Evolutionary conservation across 2,329 filamentous ascomycete species (phyloP), one percentile per base, ranked within the genome.

Genomic region (Tolypocladium endophyticum): DNA sequence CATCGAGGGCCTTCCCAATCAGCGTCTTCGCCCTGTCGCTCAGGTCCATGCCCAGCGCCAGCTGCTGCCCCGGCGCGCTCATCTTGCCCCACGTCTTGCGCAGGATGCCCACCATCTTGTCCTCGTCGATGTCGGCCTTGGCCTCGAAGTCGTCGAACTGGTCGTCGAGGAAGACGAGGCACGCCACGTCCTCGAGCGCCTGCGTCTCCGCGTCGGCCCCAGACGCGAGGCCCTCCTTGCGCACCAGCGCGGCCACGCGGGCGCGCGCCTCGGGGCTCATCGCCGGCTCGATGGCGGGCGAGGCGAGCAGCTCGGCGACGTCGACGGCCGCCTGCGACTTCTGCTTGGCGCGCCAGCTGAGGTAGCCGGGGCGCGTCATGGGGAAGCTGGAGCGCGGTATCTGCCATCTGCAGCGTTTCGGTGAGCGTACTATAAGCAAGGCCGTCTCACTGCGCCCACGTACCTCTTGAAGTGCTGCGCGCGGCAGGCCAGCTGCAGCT

Each of bases 141-240:
- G 72, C 79, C 77, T 90, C 87, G 73, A 94, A 96, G 57, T 82
- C 83, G 67, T 92, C 90, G 63, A 95, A 88, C 70, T 94, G 89
- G 70, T 93, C 90, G 70, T 94, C 90, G 64, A 96, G 74, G 71
- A 96, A 96, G 35, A 95, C 90, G 59, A 96, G 75, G 70, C 90
- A 95, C 3, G 91, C 91, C 54, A 91, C 88, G 74, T 95, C 91
- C 76, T 95, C 91, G 62, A 96, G 78, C 8, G 84, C 80, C 77
- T 93, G 88, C 59, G 87, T 86, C 71, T 91, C 87, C 20, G 71
- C 68, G 63, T 79, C 75, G 4, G 69, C 70, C 68, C 79, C 81
- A 65, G 47, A 11, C 20, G 30, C 4, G 30, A 95, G 74, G 59
- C 86, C 85, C 70, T 94, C 89, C 74, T 96, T 95, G 62, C 88